Evolutionary conservation across 306 rosid genomes (phyloP), one percentile per base, ranked within the genome.

Genomic region (Quercus alba): DNA sequence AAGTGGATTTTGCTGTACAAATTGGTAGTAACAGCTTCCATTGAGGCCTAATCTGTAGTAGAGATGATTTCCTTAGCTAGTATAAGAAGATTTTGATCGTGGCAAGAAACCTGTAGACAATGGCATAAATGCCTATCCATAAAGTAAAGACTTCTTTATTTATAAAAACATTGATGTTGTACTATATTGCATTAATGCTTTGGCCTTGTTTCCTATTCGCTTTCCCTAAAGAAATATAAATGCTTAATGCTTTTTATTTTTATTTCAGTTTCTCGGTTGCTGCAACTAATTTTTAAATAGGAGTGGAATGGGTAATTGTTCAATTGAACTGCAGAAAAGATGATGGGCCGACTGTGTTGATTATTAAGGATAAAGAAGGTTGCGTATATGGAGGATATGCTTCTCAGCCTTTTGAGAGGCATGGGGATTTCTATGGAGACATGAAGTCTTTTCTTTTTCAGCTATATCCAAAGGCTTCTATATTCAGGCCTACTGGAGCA

Each of bases 401-500:
- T 80, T 95, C 99, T 75, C 97, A 93, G 79, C 85, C 89, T 21
- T 95, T 97, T 97, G 98, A 88, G 82, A 86, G 94, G 81, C 99
- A 91, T 77, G 93, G 97, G 58, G 97, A 87, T 69, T 95, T 93
- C 85, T 95, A 85, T 68, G 99, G 99, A 46, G 97, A 95, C 80
- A 72, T 95, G 94, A 95, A 93, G 80, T 83, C 89, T 59, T 95
- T 83, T 82, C 84, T 95, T 57, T 90, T 93, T 79, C 97, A 90
- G 85, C 86, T 95, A 41, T 83, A 87, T 84, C 99, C 99, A 1
- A 86, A 79, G 84, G 94, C 93, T 33, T 90, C 98, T 17, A 81
- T 91, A 73, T 93, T 66, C 85, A 84, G 89, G 81, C 98, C 99
- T 13, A 89, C 94, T 17, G 99, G 99, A 68, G 94, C 93, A 76